Evolutionary conservation across 2,329 filamentous ascomycete genomes (phyloP).

Genomic region (Lecanosticta acicola): DNA sequence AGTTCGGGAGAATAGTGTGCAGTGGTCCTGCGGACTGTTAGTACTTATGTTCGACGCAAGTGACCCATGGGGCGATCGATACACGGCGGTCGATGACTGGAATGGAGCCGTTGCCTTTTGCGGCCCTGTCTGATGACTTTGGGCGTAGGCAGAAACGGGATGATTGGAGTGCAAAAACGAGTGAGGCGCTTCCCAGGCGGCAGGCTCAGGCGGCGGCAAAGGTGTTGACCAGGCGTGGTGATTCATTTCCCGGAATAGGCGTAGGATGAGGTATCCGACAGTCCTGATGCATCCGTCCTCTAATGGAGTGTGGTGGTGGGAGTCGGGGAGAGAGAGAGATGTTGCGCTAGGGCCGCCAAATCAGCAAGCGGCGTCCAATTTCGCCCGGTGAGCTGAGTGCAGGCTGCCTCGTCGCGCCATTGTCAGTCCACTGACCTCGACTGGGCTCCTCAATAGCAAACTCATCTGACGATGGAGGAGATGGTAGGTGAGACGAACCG

Average conservation of each 20-base stretch:
- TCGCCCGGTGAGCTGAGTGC: too few relatives aligned
- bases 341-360: too few relatives aligned
- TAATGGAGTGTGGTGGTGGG: neutral
- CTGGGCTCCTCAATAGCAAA: neutral
- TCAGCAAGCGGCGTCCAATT: too few relatives aligned
- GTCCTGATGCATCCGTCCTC: neutral
- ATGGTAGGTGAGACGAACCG: too few relatives aligned
- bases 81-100: neutral
- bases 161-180: neutral
- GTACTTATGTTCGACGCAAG: neutral
- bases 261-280: neutral
- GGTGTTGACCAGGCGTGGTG: neutral
- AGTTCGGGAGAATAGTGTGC: neutral
- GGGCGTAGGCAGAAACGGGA: neutral
- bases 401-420: too few relatives aligned
- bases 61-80: neutral
- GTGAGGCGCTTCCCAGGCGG: neutral
- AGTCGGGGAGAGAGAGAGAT: too few relatives aligned
- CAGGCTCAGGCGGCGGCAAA: neutral
- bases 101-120: neutral
- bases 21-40: neutral
- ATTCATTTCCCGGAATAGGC: neutral
- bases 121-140: neutral
- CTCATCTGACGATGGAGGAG: neutral
- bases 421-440: too few relatives aligned